Base-by-base conservation (phyloP, 2,329 filamentous ascomycete genomes). In the Diplodia seriata region DNA sequence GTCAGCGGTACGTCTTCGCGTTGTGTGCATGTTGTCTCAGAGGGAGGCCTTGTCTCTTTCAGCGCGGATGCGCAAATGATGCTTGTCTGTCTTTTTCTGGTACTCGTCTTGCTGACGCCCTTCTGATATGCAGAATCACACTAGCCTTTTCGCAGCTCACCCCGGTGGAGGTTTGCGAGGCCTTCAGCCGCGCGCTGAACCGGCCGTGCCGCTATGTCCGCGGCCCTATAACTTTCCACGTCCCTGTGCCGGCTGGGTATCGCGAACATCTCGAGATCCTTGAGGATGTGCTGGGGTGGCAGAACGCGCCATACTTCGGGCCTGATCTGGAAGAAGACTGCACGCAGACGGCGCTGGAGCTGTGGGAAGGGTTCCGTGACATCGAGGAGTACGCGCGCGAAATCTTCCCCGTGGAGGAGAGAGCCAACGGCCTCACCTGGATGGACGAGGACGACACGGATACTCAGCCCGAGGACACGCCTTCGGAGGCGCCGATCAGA, bases 371-470 rank as follows among this genome's bases (percentile, higher is more conserved):
- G 4, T 93, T 93, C 72, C 86, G 95, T 66, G 91, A 92, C 36
- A 86, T 98, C 72, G 93, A 97, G 76, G 95, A 98, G 79, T 99
- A 98, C 77, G 94, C 94, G 1, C 86, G 91, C 59, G 95, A 98
- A 77, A 93, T 96, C 33, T 98, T 98, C 74, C 92, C 93, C 0
- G 86, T 97, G 14, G 95, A 99, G 79, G 95, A 99, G 81, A 91
- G 94, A 73, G 93, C 93, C 38, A 98, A 98, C 77, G 94, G 94
- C 5, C 82, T 95, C 75, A 92, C 91, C 18, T 99, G 95, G 95
- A 98, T 97, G 94, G 81, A 83, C 70, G 83, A 85, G 76, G 79
- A 81, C 71, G 76, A 78, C 31, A 66, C 67, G n/a, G 67, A 68
- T 29, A 56, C 49, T 20, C 64, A 67, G 31, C 53, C 64, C 43